phyloP scores from a whole-genome alignment of 768 basidiomycete species.

The Hydnomerulius pinastri region DNA sequence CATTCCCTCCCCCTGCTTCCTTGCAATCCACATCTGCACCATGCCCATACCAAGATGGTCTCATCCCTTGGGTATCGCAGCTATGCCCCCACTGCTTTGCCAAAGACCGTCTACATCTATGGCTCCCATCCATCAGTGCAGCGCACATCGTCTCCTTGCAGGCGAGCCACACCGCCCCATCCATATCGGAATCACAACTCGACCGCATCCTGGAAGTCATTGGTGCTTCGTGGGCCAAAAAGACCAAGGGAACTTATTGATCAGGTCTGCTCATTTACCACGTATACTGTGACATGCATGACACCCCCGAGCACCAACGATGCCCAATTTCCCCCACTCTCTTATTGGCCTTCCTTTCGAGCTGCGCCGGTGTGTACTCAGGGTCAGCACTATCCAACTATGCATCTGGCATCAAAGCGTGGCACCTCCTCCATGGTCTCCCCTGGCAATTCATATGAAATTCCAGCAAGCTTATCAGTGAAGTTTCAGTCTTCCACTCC shows the following conservation, averaged over 20 bases:
- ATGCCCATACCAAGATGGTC: not conserved
- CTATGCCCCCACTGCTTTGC: not conserved
- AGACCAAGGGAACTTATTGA: conserved; percentile 38
- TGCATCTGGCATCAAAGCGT: conserved; percentile 41
- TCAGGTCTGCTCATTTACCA: conserved; percentile 42
- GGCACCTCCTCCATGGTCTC: conserved; percentile 46
- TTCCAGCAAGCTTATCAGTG: too few species aligned
- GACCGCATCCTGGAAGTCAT: conserved; percentile 7
- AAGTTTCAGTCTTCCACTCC: too few species aligned
- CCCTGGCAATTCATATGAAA: too few species aligned
- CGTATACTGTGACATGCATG: conserved; percentile 41
- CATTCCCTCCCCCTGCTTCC: too few species aligned
- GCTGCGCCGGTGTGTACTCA: conserved; percentile 34
- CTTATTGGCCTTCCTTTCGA: conserved; percentile 33
- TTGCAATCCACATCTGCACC: too few species aligned
- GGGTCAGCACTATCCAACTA: conserved; percentile 39
- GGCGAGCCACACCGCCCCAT: not conserved
- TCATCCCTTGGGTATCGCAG: not conserved
- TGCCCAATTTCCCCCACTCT: conserved; percentile 30
- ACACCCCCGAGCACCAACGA: conserved; percentile 33
- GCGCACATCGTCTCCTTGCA: too few species aligned
- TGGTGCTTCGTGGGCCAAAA: conserved; percentile 25
- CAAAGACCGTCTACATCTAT: not conserved
- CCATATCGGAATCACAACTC: not conserved
- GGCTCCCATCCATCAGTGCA: conserved; percentile 11